Conservation (phyloP, 345 rosid genomes). For the Bruguiera parviflora region DNA sequence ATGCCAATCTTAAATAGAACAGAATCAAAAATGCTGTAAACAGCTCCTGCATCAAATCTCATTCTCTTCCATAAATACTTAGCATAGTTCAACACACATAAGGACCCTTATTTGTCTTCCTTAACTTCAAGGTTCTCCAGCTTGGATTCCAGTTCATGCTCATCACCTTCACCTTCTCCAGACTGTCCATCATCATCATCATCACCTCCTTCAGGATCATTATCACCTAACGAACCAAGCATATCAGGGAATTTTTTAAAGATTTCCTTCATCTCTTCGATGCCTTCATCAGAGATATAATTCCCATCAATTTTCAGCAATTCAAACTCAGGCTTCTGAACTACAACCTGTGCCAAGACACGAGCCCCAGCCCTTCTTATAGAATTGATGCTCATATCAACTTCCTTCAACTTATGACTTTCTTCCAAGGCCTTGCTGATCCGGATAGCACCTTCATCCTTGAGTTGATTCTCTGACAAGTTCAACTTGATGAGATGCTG, state of each 20-base stretch:
- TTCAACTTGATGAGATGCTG: conserved; percentile 60
- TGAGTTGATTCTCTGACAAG: conserved; percentile 86
- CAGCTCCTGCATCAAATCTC: conserved; percentile 18
- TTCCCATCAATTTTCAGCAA: conserved; percentile 69
- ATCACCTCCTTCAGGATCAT: conserved; percentile 75
- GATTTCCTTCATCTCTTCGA: conserved; percentile 69
- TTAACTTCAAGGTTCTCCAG: conserved; percentile 65
- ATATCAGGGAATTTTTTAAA: conserved; percentile 58
- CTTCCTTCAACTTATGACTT: conserved; percentile 51
- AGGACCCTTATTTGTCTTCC: conserved; percentile 37
- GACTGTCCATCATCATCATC: conserved; percentile 47
- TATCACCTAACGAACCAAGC: conserved; percentile 78
- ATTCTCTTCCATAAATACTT: neutral
- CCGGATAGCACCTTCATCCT: conserved; percentile 69
- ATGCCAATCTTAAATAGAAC: conserved; percentile 18
- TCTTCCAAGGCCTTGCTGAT: conserved; percentile 64
- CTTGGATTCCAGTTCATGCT: conserved; percentile 62
- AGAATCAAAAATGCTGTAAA: conserved; percentile 25
- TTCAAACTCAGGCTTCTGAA: conserved; percentile 57
- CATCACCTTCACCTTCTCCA: conserved; percentile 40
- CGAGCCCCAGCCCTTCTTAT: conserved; percentile 72
- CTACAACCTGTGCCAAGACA: conserved; percentile 54
- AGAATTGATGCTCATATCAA: conserved; percentile 57
- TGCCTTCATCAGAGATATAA: conserved; percentile 76
- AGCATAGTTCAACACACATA: neutral